phyloP scores from a whole-genome alignment of 805 yeast species.

The Starmerella bombi region DNA sequence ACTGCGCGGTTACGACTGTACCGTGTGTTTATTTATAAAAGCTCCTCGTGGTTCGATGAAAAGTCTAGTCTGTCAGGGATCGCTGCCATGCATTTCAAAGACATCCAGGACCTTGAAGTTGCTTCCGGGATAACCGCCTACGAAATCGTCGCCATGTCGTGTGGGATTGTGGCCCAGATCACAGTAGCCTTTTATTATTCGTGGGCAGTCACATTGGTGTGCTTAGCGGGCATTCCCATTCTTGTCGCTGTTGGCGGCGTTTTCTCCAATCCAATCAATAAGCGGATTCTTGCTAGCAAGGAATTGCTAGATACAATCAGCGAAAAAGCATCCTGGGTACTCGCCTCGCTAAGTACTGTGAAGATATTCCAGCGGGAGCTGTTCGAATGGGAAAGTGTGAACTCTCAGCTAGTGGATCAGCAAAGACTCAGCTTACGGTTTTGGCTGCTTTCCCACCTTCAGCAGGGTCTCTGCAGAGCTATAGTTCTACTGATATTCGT shows the following conservation, averaged over 20 bases:
- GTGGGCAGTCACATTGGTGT: slow-evolving; percentile 73
- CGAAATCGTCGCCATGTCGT: slow-evolving; percentile 64
- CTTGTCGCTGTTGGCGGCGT: slow-evolving; percentile 38
- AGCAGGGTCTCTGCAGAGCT: slow-evolving; percentile 43
- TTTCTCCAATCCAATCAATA: slow-evolving; percentile 41
- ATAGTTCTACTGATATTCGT: slow-evolving; percentile 64
- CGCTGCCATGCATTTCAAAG: slow-evolving; percentile 42
- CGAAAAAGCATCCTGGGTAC: slow-evolving; percentile 54
- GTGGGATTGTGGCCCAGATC: slow-evolving; percentile 45
- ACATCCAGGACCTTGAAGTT: slow-evolving; percentile 19
- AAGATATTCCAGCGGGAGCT: slow-evolving; percentile 46
- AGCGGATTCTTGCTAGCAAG: slow-evolving; percentile 46
- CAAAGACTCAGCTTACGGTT: slow-evolving; percentile 34
- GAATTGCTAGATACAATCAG: slow-evolving; percentile 41
- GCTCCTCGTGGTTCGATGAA: slow-evolving; percentile 51
- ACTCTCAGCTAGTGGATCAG: slow-evolving; percentile 27
- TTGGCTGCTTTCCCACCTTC: slow-evolving; percentile 37
- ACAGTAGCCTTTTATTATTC: slow-evolving; percentile 53
- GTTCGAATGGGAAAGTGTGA: slow-evolving; percentile 38
- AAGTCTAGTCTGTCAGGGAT: slow-evolving; percentile 47
- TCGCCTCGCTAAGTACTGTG: slow-evolving; percentile 47
- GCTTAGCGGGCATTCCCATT: slow-evolving; percentile 62
- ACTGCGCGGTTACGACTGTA: slow-evolving; percentile 41
- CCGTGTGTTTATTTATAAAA: slow-evolving; percentile 33
- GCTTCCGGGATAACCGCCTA: slow-evolving; percentile 38